phyloP scores from a whole-genome alignment of 768 basidiomycete genomes.

The Mycena leptocephala region DNA sequence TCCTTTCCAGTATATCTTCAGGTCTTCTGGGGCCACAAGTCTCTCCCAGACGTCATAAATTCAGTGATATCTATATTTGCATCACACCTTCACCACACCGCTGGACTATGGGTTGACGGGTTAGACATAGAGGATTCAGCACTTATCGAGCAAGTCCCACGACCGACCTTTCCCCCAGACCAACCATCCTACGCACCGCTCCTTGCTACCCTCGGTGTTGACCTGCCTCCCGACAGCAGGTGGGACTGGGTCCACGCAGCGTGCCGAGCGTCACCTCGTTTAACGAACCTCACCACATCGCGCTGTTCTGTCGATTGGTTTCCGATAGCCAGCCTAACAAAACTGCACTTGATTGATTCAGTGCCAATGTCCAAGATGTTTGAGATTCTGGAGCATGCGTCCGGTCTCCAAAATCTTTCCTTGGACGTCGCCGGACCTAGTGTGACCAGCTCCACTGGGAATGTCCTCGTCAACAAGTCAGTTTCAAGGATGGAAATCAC shows the following conservation, averaged over 20 bases:
- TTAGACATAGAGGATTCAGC: constrained; percentile 12
- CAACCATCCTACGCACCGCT: constrained; percentile 9
- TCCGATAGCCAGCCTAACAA: constrained; percentile 12
- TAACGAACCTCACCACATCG: constrained; percentile 3
- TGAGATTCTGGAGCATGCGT: constrained; percentile 17
- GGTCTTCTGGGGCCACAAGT: constrained; percentile 11
- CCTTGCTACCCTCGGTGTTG: constrained; percentile 2
- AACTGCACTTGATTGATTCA: constrained; percentile 12
- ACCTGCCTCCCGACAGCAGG: constrained; percentile 14
- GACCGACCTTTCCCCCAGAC: constrained; percentile 6
- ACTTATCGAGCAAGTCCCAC: neutral
- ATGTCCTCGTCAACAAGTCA: constrained; percentile 1
- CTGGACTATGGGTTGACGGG: constrained; percentile 22
- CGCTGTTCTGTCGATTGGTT: constrained; percentile 17
- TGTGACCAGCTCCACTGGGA: neutral
- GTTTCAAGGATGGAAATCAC: constrained; percentile 9
- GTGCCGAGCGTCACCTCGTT: constrained; percentile 14
- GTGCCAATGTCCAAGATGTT: constrained; percentile 14
- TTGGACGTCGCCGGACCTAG: constrained; percentile 20
- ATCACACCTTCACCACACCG: constrained; percentile 19
- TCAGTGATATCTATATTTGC: constrained; percentile 3
- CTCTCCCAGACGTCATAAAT: neutral
- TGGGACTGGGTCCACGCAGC: constrained; percentile 27
- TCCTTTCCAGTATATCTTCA: constrained; percentile 21
- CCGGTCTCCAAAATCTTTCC: constrained; percentile 5